Percentiles rank a stretch among this genome's conserved stretches.
Conservation (phyloP, 73 alveolate species). For the Paramecium pentaurelia region DNA sequence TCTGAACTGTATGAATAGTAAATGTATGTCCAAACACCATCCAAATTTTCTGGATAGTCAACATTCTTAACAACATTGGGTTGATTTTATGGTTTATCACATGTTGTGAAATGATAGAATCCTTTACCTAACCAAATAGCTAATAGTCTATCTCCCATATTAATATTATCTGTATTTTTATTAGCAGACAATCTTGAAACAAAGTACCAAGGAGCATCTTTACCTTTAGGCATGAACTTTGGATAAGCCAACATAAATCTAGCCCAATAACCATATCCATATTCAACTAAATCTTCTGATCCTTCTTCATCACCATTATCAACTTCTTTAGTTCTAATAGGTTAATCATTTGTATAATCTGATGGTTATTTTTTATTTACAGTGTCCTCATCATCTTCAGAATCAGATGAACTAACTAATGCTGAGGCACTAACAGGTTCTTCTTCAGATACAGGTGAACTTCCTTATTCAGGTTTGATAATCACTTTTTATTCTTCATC, state of each 20-base stretch:
- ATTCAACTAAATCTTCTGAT: neutral
- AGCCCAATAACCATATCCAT: slow-evolving; percentile 9
- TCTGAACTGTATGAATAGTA: neutral
- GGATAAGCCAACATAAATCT: neutral
- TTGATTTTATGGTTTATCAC: neutral
- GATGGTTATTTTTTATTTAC: neutral
- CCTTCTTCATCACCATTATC: neutral
- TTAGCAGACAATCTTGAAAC: neutral
- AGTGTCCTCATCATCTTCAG: slow-evolving; percentile 36
- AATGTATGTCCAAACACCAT: neutral
- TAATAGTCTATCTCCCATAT: neutral
- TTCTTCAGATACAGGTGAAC: neutral
- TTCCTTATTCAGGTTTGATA: neutral
- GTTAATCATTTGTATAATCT: neutral
- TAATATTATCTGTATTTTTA: neutral
- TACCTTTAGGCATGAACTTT: neutral
- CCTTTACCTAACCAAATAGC: neutral
- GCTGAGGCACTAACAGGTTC: slow-evolving; percentile 34
- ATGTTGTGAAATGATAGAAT: neutral
- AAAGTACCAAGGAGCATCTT: neutral
- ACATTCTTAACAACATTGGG: neutral
- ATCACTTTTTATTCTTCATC: neutral
- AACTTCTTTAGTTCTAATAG: neutral
- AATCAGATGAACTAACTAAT: neutral
- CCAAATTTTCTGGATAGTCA: neutral